Base-by-base conservation (phyloP, 2,329 filamentous ascomycete genomes). In the Hypoxylon sp. region DNA sequence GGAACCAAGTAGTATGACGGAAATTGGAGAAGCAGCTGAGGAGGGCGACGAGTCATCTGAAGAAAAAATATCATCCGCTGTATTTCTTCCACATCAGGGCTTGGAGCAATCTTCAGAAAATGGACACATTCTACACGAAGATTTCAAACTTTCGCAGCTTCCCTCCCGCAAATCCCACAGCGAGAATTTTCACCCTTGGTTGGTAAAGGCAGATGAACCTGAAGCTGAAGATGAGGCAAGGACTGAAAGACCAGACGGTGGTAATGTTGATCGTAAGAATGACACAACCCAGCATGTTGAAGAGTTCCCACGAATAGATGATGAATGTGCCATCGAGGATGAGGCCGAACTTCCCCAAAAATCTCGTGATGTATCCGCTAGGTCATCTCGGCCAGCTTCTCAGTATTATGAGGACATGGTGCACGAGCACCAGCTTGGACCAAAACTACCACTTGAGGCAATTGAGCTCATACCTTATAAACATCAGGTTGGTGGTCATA, bases 401-500 rank as follows among this genome's bases (percentile, higher is more conserved):
- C 80, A 81, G 19, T 80, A 82, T 72, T 81, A 84, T 69, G 85
- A 83, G 57, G 80, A 87, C 48, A 77, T 83, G 72, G 77, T 84
- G 52, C 84, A 87, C 75, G 84, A 87, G 43, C 82, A 86, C 60
- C 82, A 87, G 67, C 82, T 81, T 77, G 81, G 76, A 19, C 74
- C 85, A 71, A 82, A 86, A 78, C 80, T 86, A 72, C 93, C 94
- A 2, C 85, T 97, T 28, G 93, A 95, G 69, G 95, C 95, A 30
- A 97, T 99, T 72, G 94, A 98, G 79, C 85, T 99, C 66, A 97
- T 98, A 75, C 96, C 96, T 1, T 99, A 98, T 81, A 93, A 93
- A 72, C 96, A 99, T 80, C 96, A 99, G 80, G 96, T 99, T 60
- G 96, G 96, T 64, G 96, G 96, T 0, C 96, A 99, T 79, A 98